Conservation (phyloP, 352 stramenopile species). For the Globisporangium paddicum region DNA sequence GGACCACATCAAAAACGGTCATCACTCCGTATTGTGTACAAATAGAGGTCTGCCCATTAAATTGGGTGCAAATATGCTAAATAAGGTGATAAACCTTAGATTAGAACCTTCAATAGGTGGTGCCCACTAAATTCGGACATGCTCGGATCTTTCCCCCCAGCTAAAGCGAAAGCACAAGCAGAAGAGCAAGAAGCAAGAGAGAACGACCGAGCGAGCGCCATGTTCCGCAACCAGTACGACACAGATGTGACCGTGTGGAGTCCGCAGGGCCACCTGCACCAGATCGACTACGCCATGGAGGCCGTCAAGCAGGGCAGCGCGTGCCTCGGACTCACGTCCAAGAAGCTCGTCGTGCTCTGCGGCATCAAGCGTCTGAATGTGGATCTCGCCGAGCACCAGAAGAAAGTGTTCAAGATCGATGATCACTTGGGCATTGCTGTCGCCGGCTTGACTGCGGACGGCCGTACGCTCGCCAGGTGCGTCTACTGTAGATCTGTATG, state of each 20-base stretch:
- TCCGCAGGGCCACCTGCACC: constrained; percentile 97
- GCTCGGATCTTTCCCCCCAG: constrained; percentile 28
- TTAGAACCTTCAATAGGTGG: neutral
- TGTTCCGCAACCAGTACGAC: constrained; percentile 99
- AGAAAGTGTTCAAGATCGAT: constrained; percentile 99
- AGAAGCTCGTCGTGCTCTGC: constrained; percentile 92
- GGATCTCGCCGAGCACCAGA: constrained; percentile 94
- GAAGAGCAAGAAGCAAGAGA: constrained; percentile 3
- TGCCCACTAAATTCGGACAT: neutral
- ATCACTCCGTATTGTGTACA: neutral
- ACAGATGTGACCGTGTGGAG: constrained; percentile 99
- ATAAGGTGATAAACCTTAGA: neutral
- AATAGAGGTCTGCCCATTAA: too few species aligned
- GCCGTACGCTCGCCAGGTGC: constrained; percentile 88
- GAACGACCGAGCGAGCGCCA: constrained; percentile 25
- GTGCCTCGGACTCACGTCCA: constrained; percentile 94
- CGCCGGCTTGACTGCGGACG: constrained; percentile 97
- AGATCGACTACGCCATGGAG: constrained; percentile 97
- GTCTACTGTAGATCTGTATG: neutral
- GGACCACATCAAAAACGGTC: neutral
- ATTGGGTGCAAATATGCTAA: too few species aligned
- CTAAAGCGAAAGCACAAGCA: constrained; percentile 9
- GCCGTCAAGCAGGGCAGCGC: constrained; percentile 95
- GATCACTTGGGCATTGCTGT: constrained; percentile 98
- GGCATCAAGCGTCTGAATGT: constrained; percentile 83